These are phyloP conservation scores for Schizothecium vesticola DNA, from an alignment of 495 filamentous ascomycete genomes.

Conservation along the genomic window DNA sequence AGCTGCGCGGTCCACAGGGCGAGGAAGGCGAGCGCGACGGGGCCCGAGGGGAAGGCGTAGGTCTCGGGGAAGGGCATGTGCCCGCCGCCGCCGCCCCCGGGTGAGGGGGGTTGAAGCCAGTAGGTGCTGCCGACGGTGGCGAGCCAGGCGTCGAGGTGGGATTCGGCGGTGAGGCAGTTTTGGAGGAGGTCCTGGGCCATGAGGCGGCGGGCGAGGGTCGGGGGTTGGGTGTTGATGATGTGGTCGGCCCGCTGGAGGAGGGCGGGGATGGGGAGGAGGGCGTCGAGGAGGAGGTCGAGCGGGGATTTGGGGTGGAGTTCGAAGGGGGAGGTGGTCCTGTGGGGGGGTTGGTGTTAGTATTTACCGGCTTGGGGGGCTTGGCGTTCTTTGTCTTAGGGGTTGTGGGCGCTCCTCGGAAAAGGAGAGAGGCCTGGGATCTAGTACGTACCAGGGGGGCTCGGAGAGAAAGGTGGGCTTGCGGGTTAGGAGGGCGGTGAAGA, in stretches of 20 bases:
- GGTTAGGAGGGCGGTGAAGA: slow-evolving; percentile 39
- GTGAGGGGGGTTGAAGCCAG: not conserved
- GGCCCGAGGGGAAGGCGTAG: slow-evolving; percentile 29
- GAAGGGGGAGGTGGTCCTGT: slow-evolving; percentile 33
- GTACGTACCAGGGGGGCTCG: slow-evolving; percentile 33
- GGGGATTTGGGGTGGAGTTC: slow-evolving; percentile 38
- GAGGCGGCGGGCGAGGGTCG: slow-evolving; percentile 27
- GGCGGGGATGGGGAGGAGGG: slow-evolving; percentile 33
- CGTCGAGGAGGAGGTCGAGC: slow-evolving; percentile 42
- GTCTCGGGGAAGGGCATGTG: slow-evolving; percentile 34
- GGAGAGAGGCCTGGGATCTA: too few species aligned
- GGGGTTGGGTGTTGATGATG: slow-evolving; percentile 21
- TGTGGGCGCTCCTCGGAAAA: too few species aligned
- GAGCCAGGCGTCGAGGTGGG: slow-evolving; percentile 37
- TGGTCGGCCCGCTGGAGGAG: slow-evolving; percentile 33
- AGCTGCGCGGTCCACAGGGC: slow-evolving; percentile 39
- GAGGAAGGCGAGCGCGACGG: slow-evolving; percentile 32
- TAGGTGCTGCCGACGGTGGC: slow-evolving; percentile 11
- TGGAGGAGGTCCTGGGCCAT: slow-evolving; percentile 38
- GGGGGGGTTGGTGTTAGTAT: not conserved
- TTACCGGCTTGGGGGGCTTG: too few species aligned
- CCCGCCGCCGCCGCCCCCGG: slow-evolving; percentile 7
- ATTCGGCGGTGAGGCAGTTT: slow-evolving; percentile 37
- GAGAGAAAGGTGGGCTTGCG: slow-evolving; percentile 39
- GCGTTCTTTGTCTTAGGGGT: too few species aligned